Conservation (phyloP, 306 rosid species). For the Hippophae gyantsensis region DNA sequence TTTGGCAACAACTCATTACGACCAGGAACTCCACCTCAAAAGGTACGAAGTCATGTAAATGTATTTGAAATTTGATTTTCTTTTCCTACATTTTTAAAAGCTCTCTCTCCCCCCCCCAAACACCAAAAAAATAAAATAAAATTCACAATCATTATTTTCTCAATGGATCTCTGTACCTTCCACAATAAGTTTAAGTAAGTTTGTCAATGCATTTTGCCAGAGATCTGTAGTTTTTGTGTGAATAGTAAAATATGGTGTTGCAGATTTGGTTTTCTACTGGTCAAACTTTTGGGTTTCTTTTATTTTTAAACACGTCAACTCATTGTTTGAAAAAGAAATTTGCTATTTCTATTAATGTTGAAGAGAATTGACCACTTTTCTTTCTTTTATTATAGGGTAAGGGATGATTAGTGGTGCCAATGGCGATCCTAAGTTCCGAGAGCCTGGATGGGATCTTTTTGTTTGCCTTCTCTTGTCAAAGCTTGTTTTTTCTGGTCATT, state of each 20-base stretch:
- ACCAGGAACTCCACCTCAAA: slow-evolving; percentile 51
- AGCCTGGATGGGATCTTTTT: neutral
- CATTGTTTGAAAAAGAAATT: neutral
- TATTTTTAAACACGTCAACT: too few relatives aligned
- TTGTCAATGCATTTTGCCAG: too few relatives aligned
- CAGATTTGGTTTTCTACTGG: too few relatives aligned
- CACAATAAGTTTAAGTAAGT: too few relatives aligned
- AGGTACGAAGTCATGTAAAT: slow-evolving; percentile 17
- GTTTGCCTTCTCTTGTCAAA: neutral
- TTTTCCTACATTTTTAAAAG: too few relatives aligned
- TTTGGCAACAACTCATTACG: slow-evolving; percentile 27
- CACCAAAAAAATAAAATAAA: too few relatives aligned
- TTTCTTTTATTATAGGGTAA: slow-evolving; percentile 20
- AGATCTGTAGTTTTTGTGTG: too few relatives aligned
- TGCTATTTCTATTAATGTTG: neutral
- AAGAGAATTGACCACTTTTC: neutral
- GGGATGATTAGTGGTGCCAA: slow-evolving; percentile 18
- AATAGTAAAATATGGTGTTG: too few relatives aligned
- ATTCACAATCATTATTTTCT: neutral
- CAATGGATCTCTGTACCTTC: neutral
- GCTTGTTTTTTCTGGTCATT: slow-evolving; percentile 8
- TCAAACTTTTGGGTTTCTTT: too few relatives aligned
- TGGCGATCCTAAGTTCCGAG: neutral
- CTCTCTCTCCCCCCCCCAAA: too few relatives aligned
- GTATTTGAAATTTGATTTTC: neutral